Percentiles rank a stretch among this genome's conserved stretches.
Evolutionary conservation across 768 basidiomycete species (phyloP).

Genomic region (Psilocybe tampanensis): DNA sequence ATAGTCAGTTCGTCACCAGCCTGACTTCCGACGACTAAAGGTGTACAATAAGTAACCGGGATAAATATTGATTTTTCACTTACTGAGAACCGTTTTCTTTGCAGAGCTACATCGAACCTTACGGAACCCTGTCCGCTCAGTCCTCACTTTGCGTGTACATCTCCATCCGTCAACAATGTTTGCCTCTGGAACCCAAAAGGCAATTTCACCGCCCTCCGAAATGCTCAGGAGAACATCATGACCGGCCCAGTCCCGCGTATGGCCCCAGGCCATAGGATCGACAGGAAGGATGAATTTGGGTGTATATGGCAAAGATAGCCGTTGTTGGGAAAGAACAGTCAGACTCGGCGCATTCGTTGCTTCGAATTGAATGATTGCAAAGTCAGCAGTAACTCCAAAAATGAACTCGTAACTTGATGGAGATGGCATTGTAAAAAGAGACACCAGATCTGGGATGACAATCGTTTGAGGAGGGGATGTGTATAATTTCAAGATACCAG

Average conservation of each 20-base stretch:
- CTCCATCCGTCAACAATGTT: constrained; percentile 48
- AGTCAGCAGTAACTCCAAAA: constrained; percentile 65
- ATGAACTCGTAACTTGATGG: constrained; percentile 54
- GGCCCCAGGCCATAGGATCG: constrained; percentile 87
- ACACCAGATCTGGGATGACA: constrained; percentile 52
- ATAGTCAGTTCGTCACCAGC: constrained; percentile 85
- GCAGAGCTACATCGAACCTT: constrained; percentile 87
- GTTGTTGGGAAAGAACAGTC: constrained; percentile 46
- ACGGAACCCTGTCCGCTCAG: constrained; percentile 63
- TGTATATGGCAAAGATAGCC: constrained; percentile 52
- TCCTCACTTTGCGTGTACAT: constrained; percentile 75
- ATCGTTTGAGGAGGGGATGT: constrained; percentile 44
- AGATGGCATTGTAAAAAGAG: constrained; percentile 70
- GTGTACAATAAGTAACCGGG: constrained; percentile 1
- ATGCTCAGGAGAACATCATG: constrained; percentile 83
- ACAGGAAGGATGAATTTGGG: constrained; percentile 70
- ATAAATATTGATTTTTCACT: constrained; percentile 24
- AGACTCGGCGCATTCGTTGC: constrained; percentile 42
- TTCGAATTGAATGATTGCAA: constrained; percentile 60
- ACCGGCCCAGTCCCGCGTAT: constrained; percentile 43
- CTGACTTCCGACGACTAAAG: constrained; percentile 57
- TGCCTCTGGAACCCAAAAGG: constrained; percentile 77
- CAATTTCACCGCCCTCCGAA: constrained; percentile 74
- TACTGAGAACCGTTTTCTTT: constrained; percentile 90
- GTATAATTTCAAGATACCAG: constrained; percentile 53